Evolutionary conservation across 179 eudicot species (phyloP).

Genomic region (Corrigiola litoralis): DNA sequence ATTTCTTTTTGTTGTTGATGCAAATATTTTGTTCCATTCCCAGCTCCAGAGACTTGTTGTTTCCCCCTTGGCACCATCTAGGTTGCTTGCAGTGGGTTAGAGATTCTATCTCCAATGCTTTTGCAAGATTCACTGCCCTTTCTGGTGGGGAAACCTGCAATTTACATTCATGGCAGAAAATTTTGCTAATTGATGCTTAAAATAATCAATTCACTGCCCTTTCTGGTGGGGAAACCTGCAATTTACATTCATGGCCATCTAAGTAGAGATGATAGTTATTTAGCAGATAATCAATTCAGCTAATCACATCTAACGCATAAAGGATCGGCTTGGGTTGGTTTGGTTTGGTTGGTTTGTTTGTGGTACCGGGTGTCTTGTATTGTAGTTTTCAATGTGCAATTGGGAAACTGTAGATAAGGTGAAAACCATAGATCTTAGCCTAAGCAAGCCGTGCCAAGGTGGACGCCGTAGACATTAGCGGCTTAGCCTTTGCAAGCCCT

Average conservation of each 20-base stretch:
- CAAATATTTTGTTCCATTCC: too few relatives aligned
- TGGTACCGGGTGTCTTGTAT: too few relatives aligned
- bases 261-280: neutral
- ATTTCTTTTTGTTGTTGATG: too few relatives aligned
- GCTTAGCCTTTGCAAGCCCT: too few relatives aligned
- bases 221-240: neutral
- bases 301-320: neutral
- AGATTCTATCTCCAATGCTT: neutral
- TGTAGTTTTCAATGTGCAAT: too few relatives aligned
- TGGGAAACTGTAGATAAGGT: too few relatives aligned
- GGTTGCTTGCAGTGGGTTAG: neutral
- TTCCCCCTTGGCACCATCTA: neutral
- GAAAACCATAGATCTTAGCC: too few relatives aligned
- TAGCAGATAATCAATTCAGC: neutral
- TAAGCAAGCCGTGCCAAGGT: too few relatives aligned
- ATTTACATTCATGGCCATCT: neutral
- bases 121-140: neutral
- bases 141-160: neutral
- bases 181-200: slow-evolving; percentile 5
- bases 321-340: neutral
- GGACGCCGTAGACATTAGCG: too few relatives aligned
- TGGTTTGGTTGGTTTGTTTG: neutral
- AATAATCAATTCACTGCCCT: neutral
- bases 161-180: neutral
- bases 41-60: neutral